Base-by-base conservation (phyloP, 495 filamentous ascomycete genomes). In the Penicillium verhagenii region DNA sequence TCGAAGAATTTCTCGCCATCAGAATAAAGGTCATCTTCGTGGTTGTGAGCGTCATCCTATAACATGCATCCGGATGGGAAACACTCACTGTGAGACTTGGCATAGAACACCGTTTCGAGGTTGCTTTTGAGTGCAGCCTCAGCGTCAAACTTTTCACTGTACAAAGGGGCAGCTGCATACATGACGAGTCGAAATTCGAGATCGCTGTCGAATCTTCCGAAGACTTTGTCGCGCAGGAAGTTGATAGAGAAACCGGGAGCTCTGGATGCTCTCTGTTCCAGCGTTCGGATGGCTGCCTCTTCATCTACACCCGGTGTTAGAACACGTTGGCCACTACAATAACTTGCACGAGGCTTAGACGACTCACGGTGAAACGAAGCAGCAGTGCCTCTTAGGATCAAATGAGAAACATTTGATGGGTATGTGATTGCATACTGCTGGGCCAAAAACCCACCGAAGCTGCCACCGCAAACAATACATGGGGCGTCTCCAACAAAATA, bases 181-280 rank as follows among this genome's bases (percentile, higher is more conserved):
- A 59, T 51, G 25, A 59, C 26, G 9, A 59, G 56, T 11, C 25
- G 51, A 18, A 59, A 59, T 19, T 59, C 56, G n/a, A 46, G 25
- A 19, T 59, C 56, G 18, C 29, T 54, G 19, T 54, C 26, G 28
- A 59, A 59, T 11, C 20, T 20, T 4, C 56, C 56, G 24, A 59
- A 59, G 1, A 59, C 53, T 21, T 54, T 54, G 16, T 59, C 56
- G 7, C 43, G 21, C 14, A 59, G 40, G 45, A 59, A 54, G 1
- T 47, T 43, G 16, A 47, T 31, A 13, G 55, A 52, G 14, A 57
- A 35, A 10, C 49, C 23, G 3, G 39, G 55, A 2, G 55, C 49
- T 33, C 35, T 53, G 11, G 25, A 29, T 31, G 48, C 48, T 28
- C 48, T n/a, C 18, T 46, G 11, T 52, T 57, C 48, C 2, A 52